These are phyloP conservation scores for Sporothrix humicola DNA, from an alignment of 2,329 filamentous ascomycete genomes.

Conservation along the genomic window DNA sequence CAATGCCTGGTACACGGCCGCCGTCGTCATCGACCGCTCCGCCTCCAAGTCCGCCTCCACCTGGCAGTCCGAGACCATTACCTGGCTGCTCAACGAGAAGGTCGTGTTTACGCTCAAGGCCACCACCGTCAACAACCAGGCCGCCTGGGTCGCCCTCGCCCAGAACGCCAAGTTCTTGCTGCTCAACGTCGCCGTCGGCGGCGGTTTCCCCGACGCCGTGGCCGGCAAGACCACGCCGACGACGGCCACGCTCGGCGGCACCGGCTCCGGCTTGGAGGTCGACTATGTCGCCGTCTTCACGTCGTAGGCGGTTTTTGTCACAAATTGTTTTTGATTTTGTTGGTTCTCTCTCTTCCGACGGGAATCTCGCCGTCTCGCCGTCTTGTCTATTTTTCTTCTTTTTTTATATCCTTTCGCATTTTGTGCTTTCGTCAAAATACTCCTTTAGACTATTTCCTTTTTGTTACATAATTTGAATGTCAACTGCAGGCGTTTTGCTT, in stretches of 20 bases:
- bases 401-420: background rate
- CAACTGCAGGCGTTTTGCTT: background rate
- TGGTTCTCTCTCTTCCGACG: background rate
- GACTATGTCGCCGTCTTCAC: constrained; percentile 55
- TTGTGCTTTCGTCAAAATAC: constrained; percentile 1
- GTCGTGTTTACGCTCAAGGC: constrained; percentile 54
- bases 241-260: constrained; percentile 52
- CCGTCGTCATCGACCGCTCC: constrained; percentile 57
- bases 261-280: constrained; percentile 58
- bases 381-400: constrained; percentile 3
- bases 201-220: constrained; percentile 49
- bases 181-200: constrained; percentile 62
- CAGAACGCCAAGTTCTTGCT: constrained; percentile 59
- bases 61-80: constrained; percentile 57
- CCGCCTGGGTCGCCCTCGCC: constrained; percentile 57
- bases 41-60: constrained; percentile 43
- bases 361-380: background rate
- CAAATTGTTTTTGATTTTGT: background rate
- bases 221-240: constrained; percentile 49
- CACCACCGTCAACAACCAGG: constrained; percentile 51
- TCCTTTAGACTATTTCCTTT: constrained; percentile 6
- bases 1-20: constrained; percentile 54
- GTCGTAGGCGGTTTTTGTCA: constrained; percentile 4
- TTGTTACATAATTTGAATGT: background rate
- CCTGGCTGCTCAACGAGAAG: constrained; percentile 56